A percentile compares a stretch with the other conserved stretches of the same genome.
Evolutionary conservation across 2,329 filamentous ascomycete species (phyloP).

Genomic region (Beauveria medogensis): DNA sequence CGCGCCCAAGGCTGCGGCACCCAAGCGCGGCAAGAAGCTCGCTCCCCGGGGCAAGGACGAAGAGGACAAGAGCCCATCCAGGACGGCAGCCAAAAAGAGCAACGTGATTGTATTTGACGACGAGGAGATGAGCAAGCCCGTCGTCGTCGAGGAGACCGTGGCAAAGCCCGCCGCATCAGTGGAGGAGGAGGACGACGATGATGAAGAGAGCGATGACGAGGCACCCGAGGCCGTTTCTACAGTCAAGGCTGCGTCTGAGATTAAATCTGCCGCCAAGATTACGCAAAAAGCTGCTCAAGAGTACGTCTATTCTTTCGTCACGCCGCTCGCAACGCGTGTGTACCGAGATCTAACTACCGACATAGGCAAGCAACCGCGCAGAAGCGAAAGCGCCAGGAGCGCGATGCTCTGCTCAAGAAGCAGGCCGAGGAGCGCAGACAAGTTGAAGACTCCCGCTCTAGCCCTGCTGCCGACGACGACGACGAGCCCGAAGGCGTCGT

Average conservation of each 20-base stretch:
- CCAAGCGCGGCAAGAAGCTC: conserved; percentile 22
- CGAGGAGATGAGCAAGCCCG: conserved; percentile 20
- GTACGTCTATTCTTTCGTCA: conserved; percentile 29
- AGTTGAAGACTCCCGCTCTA: conserved; percentile 18
- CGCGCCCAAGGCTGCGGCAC: conserved; percentile 12
- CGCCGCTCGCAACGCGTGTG: too few species aligned
- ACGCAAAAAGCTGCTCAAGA: conserved; percentile 42
- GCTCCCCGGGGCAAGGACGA: conserved; percentile 25
- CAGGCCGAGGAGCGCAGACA: conserved; percentile 45
- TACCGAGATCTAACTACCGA: neutral
- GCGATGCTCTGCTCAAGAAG: conserved; percentile 45
- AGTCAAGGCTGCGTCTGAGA: conserved; percentile 36
- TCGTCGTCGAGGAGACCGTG: conserved; percentile 11
- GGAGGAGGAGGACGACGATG: conserved; percentile 29
- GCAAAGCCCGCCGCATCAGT: conserved; percentile 14
- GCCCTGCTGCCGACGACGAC: conserved; percentile 14
- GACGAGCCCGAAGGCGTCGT: conserved; percentile 15
- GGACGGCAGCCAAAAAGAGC: conserved; percentile 7
- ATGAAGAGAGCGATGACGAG: conserved; percentile 42
- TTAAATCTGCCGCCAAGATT: conserved; percentile 37
- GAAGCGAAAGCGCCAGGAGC: conserved; percentile 49
- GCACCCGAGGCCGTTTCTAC: conserved; percentile 54
- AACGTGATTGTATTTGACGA: conserved; percentile 29
- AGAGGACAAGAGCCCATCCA: neutral
- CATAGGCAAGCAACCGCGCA: conserved; percentile 40